Evolutionary conservation across 805 yeast genomes (phyloP), one percentile per base, ranked within the genome.

Genomic region (Ogataea henricii): DNA sequence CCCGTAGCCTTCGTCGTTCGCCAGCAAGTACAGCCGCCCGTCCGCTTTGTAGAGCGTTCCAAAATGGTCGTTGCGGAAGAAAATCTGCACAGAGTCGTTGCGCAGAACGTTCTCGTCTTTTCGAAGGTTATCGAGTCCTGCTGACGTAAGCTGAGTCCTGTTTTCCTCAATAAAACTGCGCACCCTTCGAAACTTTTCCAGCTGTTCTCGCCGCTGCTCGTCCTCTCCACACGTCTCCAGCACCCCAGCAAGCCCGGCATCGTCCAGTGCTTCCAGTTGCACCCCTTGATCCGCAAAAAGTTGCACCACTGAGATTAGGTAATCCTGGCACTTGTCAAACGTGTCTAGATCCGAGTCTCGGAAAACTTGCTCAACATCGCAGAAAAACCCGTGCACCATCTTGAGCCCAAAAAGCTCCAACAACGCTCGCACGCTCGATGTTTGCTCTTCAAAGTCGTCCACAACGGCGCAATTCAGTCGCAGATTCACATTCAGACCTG

Each of bases 21-120:
- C 84, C 22, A 92, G 70, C 4, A 79, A 66, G 60, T 79, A 89
- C 26, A 92, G 69, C 23, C 72, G 72, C 34, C 66, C 68, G 14
- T 63, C 65, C 18, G 64, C 63, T 59, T 83, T 83, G 56, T 73
- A 77, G 9, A 91, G 62, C 0, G 97, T 89, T 53, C 78, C 78
- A 66, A 88, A 92, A 64, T 90, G 97, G 64, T 94, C 91, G 66
- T 94, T 92, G 60, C 97, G 76, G 70, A 91, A 94, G 52, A 92
- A 78, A 0, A 92, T 81, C 1, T 83, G 79, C 46, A 83, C 73
- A 6, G 83, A 76, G 35, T 82, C 82, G 13, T 76, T 73, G 1
- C 65, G 60, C 22, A 88, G 62, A 3, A 72, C 58, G 5, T 67
- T 63, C 13, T 35, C 43, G 36, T 53, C 40, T 3, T 20, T 12